Percentiles rank a stretch among this genome's conserved stretches.
Conservation (phyloP, 2,329 filamentous ascomycete genomes). For the Fusarium napiforme region DNA sequence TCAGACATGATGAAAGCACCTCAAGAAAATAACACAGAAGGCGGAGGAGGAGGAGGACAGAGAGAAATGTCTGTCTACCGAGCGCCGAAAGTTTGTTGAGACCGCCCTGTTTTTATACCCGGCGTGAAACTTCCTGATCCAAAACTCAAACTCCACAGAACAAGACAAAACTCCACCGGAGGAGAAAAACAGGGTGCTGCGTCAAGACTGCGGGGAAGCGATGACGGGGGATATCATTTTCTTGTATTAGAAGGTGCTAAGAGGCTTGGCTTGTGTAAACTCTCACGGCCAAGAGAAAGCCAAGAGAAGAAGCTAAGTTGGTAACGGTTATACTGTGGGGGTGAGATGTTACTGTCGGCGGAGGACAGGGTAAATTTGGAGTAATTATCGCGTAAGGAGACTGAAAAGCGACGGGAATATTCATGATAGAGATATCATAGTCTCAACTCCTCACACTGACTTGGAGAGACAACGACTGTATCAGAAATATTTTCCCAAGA, state of each 20-base stretch:
- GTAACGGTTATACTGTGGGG: not conserved
- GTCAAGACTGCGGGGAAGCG: conserved; percentile 21
- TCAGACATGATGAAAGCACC: conserved; percentile 12
- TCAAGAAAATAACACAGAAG: too few relatives aligned
- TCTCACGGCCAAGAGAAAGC: conserved; percentile 6
- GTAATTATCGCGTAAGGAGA: not conserved
- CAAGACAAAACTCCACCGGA: conserved; percentile 1
- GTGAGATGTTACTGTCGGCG: not conserved
- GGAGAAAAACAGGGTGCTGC: conserved; percentile 9
- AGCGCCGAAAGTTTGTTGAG: not conserved
- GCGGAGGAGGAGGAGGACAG: not conserved
- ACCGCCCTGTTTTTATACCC: not conserved
- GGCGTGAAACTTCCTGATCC: not conserved
- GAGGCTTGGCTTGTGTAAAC: conserved; percentile 16
- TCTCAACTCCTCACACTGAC: not conserved
- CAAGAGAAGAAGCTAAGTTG: conserved; percentile 21
- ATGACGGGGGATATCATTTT: conserved; percentile 1
- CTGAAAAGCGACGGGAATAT: not conserved
- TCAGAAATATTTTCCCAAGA: rapidly evolving
- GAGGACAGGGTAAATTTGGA: not conserved
- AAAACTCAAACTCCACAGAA: conserved; percentile 1
- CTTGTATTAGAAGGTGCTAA: conserved; percentile 24
- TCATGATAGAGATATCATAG: not conserved
- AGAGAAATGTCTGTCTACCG: not conserved
- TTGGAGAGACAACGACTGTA: not conserved